phyloP scores from a whole-genome alignment of 495 filamentous ascomycete genomes.

The Neurospora tetrasperma region DNA sequence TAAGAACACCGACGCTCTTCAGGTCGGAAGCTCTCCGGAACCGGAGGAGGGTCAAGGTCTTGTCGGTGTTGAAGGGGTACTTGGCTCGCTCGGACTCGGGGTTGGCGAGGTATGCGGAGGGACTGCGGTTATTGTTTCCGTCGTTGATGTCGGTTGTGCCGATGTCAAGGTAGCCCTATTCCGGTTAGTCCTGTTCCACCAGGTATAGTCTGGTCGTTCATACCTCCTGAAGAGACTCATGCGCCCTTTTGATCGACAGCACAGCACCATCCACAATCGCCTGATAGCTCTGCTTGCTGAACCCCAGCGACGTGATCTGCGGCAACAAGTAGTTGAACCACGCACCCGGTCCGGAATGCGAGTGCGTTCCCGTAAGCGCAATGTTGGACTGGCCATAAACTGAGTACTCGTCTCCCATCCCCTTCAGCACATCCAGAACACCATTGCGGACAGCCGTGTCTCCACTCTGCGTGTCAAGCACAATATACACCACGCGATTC shows the following conservation, averaged over 20 bases:
- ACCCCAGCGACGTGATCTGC: slow-evolving; percentile 82
- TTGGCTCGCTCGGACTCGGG: slow-evolving; percentile 64
- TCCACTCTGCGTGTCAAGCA: slow-evolving; percentile 72
- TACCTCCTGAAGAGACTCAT: slow-evolving; percentile 63
- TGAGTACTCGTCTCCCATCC: slow-evolving; percentile 39
- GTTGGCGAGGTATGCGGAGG: slow-evolving; percentile 82
- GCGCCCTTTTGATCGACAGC: slow-evolving; percentile 74
- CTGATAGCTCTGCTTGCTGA: slow-evolving; percentile 76
- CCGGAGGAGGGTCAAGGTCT: slow-evolving; percentile 71
- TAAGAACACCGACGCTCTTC: slow-evolving; percentile 68
- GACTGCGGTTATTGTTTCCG: slow-evolving; percentile 80
- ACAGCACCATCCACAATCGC: slow-evolving; percentile 83
- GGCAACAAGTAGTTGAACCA: slow-evolving; percentile 96
- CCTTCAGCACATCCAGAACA: slow-evolving; percentile 61
- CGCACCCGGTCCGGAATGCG: slow-evolving; percentile 82
- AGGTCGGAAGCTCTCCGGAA: slow-evolving; percentile 53
- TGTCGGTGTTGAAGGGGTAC: slow-evolving; percentile 68
- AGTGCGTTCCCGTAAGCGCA: slow-evolving; percentile 86
- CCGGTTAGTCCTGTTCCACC: background rate
- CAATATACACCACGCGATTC: slow-evolving; percentile 78
- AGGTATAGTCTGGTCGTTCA: background rate
- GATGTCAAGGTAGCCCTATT: slow-evolving; percentile 36
- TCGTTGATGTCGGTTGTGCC: slow-evolving; percentile 42
- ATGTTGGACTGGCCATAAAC: slow-evolving; percentile 70
- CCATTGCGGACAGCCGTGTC: slow-evolving; percentile 86